Evolutionary conservation across 2,329 filamentous ascomycete genomes (phyloP).

Genomic region (Fusarium mundagurra): DNA sequence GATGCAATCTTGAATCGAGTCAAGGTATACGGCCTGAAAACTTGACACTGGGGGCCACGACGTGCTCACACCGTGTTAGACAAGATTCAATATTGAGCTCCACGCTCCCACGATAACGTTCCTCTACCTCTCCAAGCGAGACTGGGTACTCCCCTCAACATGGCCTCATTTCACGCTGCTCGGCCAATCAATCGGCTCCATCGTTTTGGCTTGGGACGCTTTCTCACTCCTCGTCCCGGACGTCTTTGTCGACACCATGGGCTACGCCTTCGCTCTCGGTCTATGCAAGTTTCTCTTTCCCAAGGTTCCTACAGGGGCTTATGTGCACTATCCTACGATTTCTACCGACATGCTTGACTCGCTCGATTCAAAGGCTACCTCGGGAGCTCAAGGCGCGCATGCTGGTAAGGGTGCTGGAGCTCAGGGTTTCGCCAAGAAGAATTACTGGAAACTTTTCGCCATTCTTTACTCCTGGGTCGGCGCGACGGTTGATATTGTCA

Average conservation of each 20-base stretch:
- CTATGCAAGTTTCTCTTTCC: conserved; percentile 85
- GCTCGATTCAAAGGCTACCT: conserved; percentile 69
- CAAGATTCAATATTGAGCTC: conserved; percentile 91
- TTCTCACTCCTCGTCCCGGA: conserved; percentile 93
- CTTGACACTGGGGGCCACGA: neutral
- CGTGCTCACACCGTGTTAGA: conserved; percentile 55
- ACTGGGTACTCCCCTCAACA: conserved; percentile 85
- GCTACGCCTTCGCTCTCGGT: conserved; percentile 90
- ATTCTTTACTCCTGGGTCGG: conserved; percentile 84
- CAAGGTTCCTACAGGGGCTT: conserved; percentile 83
- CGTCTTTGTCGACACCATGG: conserved; percentile 97
- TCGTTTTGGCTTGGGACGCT: conserved; percentile 90
- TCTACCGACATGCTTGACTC: conserved; percentile 96
- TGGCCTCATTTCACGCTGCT: conserved; percentile 94
- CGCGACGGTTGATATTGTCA: conserved; percentile 86
- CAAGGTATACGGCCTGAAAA: conserved; percentile 61
- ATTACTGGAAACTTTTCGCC: conserved; percentile 91
- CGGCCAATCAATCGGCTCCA: conserved; percentile 90
- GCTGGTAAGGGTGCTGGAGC: conserved; percentile 81
- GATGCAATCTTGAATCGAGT: conserved; percentile 80
- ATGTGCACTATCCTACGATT: conserved; percentile 98
- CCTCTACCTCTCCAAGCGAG: conserved; percentile 87
- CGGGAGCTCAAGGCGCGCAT: conserved; percentile 78
- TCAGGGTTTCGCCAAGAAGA: conserved; percentile 76
- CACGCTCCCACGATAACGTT: conserved; percentile 86